Evolutionary conservation across 83 land plant genomes (phyloP).

Genomic region (Isoetes engelmannii): DNA sequence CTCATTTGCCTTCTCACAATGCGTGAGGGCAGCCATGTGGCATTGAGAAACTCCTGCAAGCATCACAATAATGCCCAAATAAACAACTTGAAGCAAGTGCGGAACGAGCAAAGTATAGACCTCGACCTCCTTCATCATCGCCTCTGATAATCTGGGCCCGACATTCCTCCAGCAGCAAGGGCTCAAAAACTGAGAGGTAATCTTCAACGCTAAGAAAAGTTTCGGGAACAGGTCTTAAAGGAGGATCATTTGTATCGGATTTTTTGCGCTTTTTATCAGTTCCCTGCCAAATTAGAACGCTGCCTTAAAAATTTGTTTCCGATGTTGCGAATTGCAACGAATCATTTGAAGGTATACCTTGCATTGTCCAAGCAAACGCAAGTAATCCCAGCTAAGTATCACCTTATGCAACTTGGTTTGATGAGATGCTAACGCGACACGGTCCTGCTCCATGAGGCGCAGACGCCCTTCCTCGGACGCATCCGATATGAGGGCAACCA

Average conservation of each 20-base stretch:
- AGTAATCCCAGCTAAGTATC: constrained; percentile 81
- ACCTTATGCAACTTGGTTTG: constrained; percentile 50
- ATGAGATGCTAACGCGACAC: constrained; percentile 11
- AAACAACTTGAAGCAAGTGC: neutral
- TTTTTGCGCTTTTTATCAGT: constrained; percentile 28
- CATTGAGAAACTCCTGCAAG: constrained; percentile 29
- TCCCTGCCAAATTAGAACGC: constrained; percentile 22
- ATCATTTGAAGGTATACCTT: constrained; percentile 24
- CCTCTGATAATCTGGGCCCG: constrained; percentile 79
- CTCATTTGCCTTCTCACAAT: constrained; percentile 53
- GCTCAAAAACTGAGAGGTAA: constrained; percentile 67
- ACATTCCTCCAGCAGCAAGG: constrained; percentile 85
- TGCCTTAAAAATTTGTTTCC: neutral
- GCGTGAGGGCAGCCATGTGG: constrained; percentile 36
- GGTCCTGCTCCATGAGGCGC: too few relatives aligned
- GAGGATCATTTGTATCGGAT: constrained; percentile 9
- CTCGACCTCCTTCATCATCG: constrained; percentile 66
- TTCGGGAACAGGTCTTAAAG: constrained; percentile 46
- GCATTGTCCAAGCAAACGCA: constrained; percentile 44
- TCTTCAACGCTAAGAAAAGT: constrained; percentile 58
- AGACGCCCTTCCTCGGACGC: too few relatives aligned
- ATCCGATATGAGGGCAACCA: too few relatives aligned
- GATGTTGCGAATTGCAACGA: neutral
- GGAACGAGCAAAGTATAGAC: constrained; percentile 1
- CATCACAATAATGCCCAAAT: neutral